These are phyloP conservation scores for Kwoniella botswanensis DNA, from an alignment of 768 basidiomycete genomes.

Conservation along the genomic window DNA sequence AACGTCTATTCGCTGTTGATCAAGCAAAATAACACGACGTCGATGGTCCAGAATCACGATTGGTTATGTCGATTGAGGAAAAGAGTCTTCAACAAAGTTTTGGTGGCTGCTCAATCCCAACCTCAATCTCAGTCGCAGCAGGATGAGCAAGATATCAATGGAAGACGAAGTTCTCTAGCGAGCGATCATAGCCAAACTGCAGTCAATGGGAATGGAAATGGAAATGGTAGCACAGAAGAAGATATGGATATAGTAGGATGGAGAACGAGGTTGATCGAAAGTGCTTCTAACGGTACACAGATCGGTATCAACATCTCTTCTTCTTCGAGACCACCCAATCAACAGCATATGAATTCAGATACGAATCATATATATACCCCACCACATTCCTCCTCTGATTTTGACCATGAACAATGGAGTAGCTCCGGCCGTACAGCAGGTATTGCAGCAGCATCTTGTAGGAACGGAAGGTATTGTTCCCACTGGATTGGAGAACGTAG, in stretches of 20 bases:
- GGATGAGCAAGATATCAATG: background rate
- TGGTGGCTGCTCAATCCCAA: slow-evolving; percentile 1
- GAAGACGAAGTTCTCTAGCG: background rate
- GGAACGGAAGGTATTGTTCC: slow-evolving; percentile 3
- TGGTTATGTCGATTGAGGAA: slow-evolving; percentile 35
- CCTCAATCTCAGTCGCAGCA: background rate
- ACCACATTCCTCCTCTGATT: background rate
- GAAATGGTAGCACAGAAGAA: slow-evolving; percentile 3
- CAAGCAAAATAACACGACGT: slow-evolving; percentile 16
- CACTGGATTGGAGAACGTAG: background rate
- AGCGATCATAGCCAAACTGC: background rate
- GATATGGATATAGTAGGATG: slow-evolving; percentile 34
- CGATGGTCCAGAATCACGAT: slow-evolving; percentile 34
- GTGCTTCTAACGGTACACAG: slow-evolving; percentile 20
- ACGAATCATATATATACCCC: background rate
- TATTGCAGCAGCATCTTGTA: slow-evolving; percentile 27
- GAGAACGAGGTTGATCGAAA: slow-evolving; percentile 37
- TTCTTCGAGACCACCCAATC: background rate
- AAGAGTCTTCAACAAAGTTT: slow-evolving; percentile 22
- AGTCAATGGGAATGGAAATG: background rate
- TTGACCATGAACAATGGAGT: slow-evolving; percentile 6
- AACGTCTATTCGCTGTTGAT: slow-evolving; percentile 27
- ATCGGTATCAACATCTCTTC: slow-evolving; percentile 22
- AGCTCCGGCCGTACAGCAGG: slow-evolving; percentile 22
- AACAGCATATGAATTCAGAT: background rate